A percentile compares a stretch with the other conserved stretches of the same genome.
phyloP scores from a whole-genome alignment of 1,284 basidiomycete species.

The Leccinum griseonigrum region DNA sequence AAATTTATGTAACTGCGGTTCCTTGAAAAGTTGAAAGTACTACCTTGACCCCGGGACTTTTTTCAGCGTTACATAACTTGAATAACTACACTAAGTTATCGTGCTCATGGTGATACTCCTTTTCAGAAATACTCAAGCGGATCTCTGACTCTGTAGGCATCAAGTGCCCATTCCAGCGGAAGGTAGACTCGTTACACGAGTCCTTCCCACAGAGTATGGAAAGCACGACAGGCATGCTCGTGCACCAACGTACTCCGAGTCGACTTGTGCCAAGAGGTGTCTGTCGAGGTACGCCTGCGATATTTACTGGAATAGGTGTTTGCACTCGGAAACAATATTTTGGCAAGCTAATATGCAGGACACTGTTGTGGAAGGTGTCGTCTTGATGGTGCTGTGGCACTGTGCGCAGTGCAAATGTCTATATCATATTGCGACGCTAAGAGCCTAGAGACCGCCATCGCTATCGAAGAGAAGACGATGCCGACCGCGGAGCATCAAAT shows the following conservation, averaged over 20 bases:
- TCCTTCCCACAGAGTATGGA: background rate
- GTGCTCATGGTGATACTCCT: slow-evolving; percentile 57
- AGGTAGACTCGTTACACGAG: slow-evolving; percentile 36
- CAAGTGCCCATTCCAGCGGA: slow-evolving; percentile 44
- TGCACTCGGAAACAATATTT: slow-evolving; percentile 57
- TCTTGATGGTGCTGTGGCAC: slow-evolving; percentile 1
- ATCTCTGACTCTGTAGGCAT: slow-evolving; percentile 38
- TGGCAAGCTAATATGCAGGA: slow-evolving; percentile 51
- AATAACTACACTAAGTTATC: slow-evolving; percentile 23
- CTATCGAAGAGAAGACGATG: slow-evolving; percentile 45
- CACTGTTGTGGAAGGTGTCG: background rate
- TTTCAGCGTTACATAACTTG: too few species aligned
- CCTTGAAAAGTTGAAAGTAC: too few species aligned
- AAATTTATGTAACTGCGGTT: too few species aligned
- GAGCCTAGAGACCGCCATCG: slow-evolving; percentile 40
- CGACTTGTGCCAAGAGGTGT: slow-evolving; percentile 37
- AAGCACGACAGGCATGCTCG: background rate
- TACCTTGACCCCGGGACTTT: too few species aligned
- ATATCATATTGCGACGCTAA: slow-evolving; percentile 55
- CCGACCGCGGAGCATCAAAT: slow-evolving; percentile 53
- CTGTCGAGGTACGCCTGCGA: slow-evolving; percentile 49
- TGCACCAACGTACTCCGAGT: slow-evolving; percentile 43
- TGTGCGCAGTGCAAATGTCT: slow-evolving; percentile 41
- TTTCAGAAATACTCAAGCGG: slow-evolving; percentile 39
- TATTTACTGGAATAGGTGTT: slow-evolving; percentile 68